Evolutionary conservation across 192 early-diverging fungal species (phyloP), one percentile per base, ranked within the genome.

Genomic region (Jimgerdemannia flammicorona): DNA sequence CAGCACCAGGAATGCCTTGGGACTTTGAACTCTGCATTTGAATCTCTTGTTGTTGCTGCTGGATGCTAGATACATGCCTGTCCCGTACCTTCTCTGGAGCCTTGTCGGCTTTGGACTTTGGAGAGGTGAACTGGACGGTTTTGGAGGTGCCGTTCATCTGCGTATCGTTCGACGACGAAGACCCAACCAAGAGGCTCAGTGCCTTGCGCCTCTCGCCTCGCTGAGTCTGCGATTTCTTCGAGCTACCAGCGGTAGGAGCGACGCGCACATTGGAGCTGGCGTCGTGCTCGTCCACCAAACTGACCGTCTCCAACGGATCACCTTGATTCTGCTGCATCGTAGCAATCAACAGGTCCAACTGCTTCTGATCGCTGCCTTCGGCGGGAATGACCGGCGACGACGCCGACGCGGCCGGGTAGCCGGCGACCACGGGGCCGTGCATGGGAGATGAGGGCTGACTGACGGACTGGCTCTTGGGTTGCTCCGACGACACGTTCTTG

Each of bases 161-260:
- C 8, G 6, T 59, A 14, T 59, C 49, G 6, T 59, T 14, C 49
- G 49, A 59, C 6, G 49, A 59, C 49, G 49, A 59, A 59, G 81
- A 73, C 18, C 71, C 77, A 72, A 82, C 77, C 17, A 82, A 3
- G 3, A 82, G 42, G 68, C 77, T 79, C 11, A 79, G 65, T 0
- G 81, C 78, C 64, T 82, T 82, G 41, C 75, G 71, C 41, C 81
- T 74, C 17, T 77, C 78, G 17, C 77, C 77, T 43, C 81, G 74
- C 14, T 59, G 49, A 14, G 49, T 6, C 14, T 59, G 49, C 49
- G 49, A 6, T 2, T 59, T 59, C 49, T 59, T 59, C 14, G 49
- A 59, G 49, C 6, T 14, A 59, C 49, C 49, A 14, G 49, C 14
- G 49, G 49, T 59, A 59, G 49, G 8, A 10, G 49, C 49, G 49